Conservation (phyloP, 257 asterid species). For the Solanum pinnatisectum region DNA sequence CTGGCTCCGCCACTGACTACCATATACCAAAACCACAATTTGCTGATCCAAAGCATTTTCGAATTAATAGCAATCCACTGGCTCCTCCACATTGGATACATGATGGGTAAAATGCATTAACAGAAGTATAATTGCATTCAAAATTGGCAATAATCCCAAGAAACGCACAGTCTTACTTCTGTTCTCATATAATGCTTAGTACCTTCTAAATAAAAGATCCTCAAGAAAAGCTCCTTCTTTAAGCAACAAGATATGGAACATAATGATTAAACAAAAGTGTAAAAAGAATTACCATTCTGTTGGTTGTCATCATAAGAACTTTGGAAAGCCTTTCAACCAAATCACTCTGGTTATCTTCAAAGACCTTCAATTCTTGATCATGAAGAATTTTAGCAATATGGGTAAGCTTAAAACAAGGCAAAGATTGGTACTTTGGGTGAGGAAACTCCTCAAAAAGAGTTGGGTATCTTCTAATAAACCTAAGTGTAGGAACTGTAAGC, state of each 20-base stretch:
- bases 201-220: not conserved
- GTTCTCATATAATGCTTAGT: not conserved
- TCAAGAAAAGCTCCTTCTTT: not conserved
- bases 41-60: not conserved
- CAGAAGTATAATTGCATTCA: not conserved
- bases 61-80: not conserved
- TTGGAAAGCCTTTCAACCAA: constrained; percentile 57
- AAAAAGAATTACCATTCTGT: constrained; percentile 35
- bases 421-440: constrained; percentile 75
- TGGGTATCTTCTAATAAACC: constrained; percentile 76
- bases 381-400: constrained; percentile 53
- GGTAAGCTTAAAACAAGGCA: constrained; percentile 66
- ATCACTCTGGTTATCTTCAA: constrained; percentile 39
- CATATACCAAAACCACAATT: not conserved
- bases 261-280: not conserved
- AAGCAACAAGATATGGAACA: not conserved
- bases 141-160: not conserved
- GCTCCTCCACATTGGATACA: not conserved
- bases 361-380: constrained; percentile 38
- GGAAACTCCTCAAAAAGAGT: constrained; percentile 84
- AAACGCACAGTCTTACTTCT: not conserved
- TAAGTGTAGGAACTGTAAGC: constrained; percentile 74
- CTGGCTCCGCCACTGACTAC: not conserved
- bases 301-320: constrained; percentile 73
- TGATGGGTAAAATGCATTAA: not conserved